Evolutionary conservation across 2,329 filamentous ascomycete genomes (phyloP), one percentile per base, ranked within the genome.

Genomic region (Ophiostoma australiae): DNA sequence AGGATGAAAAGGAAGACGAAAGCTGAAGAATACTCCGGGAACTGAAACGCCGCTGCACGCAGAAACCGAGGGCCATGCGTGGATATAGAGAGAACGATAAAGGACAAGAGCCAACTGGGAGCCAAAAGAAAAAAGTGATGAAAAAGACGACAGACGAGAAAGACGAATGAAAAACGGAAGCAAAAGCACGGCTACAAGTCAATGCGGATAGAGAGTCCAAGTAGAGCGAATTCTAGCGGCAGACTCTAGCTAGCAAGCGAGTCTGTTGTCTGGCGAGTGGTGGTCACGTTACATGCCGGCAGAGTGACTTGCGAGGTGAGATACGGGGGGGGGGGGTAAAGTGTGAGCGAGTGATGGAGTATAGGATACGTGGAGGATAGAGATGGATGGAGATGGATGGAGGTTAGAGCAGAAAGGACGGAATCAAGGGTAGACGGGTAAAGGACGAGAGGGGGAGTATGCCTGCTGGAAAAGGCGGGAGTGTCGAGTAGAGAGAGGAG

Each of bases 111-210:
- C 67, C n/a, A 27, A 58, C 23, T 0, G 13, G n/a, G 20, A 65
- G 20, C 15, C 27, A 27, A 10, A 10, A 55, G n/a, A 17, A 20
- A 58, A 13, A 13, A 58, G 27, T 31, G 2, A 31, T 23, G 48
- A 33, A 5, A 23, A 15, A 48, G n/a, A 31, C 10, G 23, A 65
- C 37, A 5, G 27, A 31, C 15, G 33, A 58, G 13, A 55, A 55
- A 58, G 52, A 58, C 52, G 58, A 13, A 33, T 10, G 58, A 8
- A 55, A 33, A 67, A 52, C 33, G 15, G 31, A 55, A 37, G 35
- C 27, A 37, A 66, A 44, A 70, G 35, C 27, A 48, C 35, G 37
- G 69, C 65, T 70, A 70, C 58, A 70, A 55, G 61, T 70, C 48
- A 52, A 37, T 35, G 58, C 17, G n/a, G 35, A n/a, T 23, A 55